Evolutionary conservation across 1,284 basidiomycete species (phyloP).

Genomic region (Leccinum solheimii): DNA sequence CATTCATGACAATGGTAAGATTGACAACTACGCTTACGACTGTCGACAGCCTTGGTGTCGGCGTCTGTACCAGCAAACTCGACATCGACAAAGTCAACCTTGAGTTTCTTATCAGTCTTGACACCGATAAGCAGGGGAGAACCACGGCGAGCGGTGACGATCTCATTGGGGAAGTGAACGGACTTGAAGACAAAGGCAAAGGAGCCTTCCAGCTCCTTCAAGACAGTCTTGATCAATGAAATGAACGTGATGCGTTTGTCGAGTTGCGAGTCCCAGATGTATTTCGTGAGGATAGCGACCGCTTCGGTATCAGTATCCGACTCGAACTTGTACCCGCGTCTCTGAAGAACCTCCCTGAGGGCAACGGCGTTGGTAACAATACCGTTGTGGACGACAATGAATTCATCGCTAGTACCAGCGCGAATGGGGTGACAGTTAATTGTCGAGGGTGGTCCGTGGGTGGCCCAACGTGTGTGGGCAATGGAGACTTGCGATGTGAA

Average conservation of each 20-base stretch:
- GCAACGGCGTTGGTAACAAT: slow-evolving; percentile 96
- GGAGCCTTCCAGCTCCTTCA: slow-evolving; percentile 98
- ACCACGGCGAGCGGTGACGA: slow-evolving; percentile 94
- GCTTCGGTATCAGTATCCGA: slow-evolving; percentile 99
- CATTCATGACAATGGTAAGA: neutral
- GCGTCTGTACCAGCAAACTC: slow-evolving; percentile 81
- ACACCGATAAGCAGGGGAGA: slow-evolving; percentile 97
- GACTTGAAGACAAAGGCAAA: slow-evolving; percentile 99
- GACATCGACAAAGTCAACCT: slow-evolving; percentile 99
- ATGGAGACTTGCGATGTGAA: slow-evolving; percentile 93
- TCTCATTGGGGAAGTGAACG: slow-evolving; percentile 92
- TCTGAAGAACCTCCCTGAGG: slow-evolving; percentile 91
- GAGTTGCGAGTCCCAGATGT: slow-evolving; percentile 93
- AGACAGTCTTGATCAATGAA: slow-evolving; percentile 89
- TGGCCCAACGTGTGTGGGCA: slow-evolving; percentile 99
- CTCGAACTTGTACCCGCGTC: slow-evolving; percentile 93
- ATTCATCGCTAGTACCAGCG: slow-evolving; percentile 81
- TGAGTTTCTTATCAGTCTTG: slow-evolving; percentile 99
- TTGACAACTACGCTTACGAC: slow-evolving; percentile 47
- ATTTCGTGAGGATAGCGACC: slow-evolving; percentile 95
- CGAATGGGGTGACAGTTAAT: slow-evolving; percentile 96
- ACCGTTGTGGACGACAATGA: slow-evolving; percentile 97
- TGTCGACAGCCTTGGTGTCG: slow-evolving; percentile 56
- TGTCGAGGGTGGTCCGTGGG: slow-evolving; percentile 90
- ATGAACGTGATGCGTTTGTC: slow-evolving; percentile 91